A percentile compares a stretch with the other conserved stretches of the same genome.
These are phyloP conservation scores for Coccinonectria pachysandricola DNA, from an alignment of 2,329 filamentous ascomycete species.

Conservation along the genomic window DNA sequence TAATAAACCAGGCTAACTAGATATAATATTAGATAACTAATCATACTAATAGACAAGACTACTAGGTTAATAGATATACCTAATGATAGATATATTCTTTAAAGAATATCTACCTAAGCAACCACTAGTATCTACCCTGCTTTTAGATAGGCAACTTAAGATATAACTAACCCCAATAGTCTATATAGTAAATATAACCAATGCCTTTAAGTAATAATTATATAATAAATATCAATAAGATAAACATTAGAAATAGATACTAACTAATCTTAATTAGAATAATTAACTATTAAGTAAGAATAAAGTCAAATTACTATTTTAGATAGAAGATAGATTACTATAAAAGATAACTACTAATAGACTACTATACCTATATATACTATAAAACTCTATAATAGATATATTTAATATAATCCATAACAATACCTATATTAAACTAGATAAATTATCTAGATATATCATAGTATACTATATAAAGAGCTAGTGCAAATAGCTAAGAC, in stretches of 20 bases:
- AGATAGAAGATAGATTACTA: background rate
- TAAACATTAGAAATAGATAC: too few species aligned
- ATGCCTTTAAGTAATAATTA: too few species aligned
- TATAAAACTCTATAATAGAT: background rate
- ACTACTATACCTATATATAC: background rate
- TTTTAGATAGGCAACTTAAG: too few species aligned
- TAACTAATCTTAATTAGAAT: background rate
- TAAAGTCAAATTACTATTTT: background rate
- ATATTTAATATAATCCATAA: background rate
- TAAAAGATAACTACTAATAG: background rate
- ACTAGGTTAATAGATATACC: too few species aligned
- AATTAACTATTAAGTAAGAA: background rate
- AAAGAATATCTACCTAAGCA: too few species aligned
- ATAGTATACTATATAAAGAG: background rate
- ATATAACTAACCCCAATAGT: too few species aligned
- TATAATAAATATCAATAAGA: too few species aligned
- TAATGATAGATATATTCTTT: too few species aligned
- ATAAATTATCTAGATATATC: constrained; percentile 1
- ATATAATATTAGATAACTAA: background rate
- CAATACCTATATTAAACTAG: background rate
- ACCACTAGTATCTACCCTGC: too few species aligned
- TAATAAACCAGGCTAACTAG: too few species aligned
- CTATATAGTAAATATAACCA: too few species aligned
- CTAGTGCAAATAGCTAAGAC: constrained; percentile 1
- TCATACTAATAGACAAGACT: too few species aligned